Evolutionary conservation across 2,329 filamentous ascomycete species (phyloP), one percentile per base, ranked within the genome.

Genomic region (Ceratocystis smalleyi): DNA sequence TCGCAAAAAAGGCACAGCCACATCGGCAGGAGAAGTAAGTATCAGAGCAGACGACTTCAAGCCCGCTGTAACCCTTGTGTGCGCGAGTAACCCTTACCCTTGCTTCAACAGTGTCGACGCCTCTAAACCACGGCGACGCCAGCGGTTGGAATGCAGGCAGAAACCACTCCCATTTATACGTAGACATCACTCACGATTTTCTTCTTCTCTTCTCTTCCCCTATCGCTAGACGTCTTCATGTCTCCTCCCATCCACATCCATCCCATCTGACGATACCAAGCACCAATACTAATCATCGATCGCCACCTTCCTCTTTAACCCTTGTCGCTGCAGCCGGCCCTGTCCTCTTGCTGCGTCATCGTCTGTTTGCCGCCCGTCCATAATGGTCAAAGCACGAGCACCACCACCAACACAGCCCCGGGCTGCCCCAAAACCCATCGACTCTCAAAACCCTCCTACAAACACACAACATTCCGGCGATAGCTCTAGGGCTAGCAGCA

Each of bases 201-300:
- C 2, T 12, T 22, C 27, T 22, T n/a, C 5, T 40, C 2, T 30
- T 40, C 19, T 45, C 15, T 24, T 61, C 6, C 22, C 35, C 10
- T 15, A 15, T 12, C 35, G 1, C 35, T 40, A 27, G 10, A 35
- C 27, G 10, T 5, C 49, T 30, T 12, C 40, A 27, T 43, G 4
- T 27, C 43, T 55, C 30, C 62, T 43, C 43, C 69, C 30, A 62
- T 43, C 43, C 69, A n/a, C 61, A 57, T 63, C 10, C 19, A 19
- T 15, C n/a, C 6, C 40, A 76, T 73, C 71, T 74, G 59, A 72
- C 75, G 67, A 79, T 78, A 69, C 75, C 75, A 54, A 74, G 74
- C 67, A 73, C 72, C 3, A 49, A 27, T 19, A 22, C 74, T 74
- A 24, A 3, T 19, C 22, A 6, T 30, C 10, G 27, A 57, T 35